Base-by-base conservation (phyloP, 768 basidiomycete species). In the Tricholoma furcatifolium region DNA sequence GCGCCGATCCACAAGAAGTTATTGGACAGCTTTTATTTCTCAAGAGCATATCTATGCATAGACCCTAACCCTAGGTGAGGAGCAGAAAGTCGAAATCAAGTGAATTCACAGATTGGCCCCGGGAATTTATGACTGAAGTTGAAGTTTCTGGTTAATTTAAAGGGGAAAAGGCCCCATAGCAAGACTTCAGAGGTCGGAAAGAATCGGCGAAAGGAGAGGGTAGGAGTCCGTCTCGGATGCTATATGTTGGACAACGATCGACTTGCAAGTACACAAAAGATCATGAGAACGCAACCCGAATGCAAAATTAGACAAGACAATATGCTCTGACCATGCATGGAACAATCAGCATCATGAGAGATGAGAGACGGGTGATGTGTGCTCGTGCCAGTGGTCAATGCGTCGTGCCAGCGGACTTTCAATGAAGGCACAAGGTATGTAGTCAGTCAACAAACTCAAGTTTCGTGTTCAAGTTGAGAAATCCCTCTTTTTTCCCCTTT, bases 341-440 rank as follows among this genome's bases (percentile, higher is more conserved):
- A n/a, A 50, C 47, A 54, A 43, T n/a, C 32, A 40, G 32, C 23
- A 51, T 31, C 32, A 47, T 39, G 27, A 36, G 36, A 18, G 40
- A 49, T 41, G 21, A 14, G 60, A 58, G 60, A 53, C 57, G 65
- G 61, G n/a, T n/a, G n/a, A n/a, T n/a, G n/a, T n/a, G n/a, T 72
- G 70, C 27, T 66, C 67, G 66, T 64, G 7, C 7, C 32, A 17
- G 65, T 76, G 74, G 74, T 73, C 74, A 71, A 72, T 68, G 75
- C 74, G 75, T 67, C 59, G 61, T 67, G 66, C 57, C 64, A 72
- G 71, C 73, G 74, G 74, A 77, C 73, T 75, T 75, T 75, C 62
- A 77, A 77, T 54, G 53, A 48, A 54, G 41, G 53, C 46, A 48
- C 46, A 41, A 63, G 68, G 36, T 53, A 53, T 51, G 64, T 65